Base-by-base conservation (phyloP, 768 basidiomycete genomes). In the Suillus placidus region DNA sequence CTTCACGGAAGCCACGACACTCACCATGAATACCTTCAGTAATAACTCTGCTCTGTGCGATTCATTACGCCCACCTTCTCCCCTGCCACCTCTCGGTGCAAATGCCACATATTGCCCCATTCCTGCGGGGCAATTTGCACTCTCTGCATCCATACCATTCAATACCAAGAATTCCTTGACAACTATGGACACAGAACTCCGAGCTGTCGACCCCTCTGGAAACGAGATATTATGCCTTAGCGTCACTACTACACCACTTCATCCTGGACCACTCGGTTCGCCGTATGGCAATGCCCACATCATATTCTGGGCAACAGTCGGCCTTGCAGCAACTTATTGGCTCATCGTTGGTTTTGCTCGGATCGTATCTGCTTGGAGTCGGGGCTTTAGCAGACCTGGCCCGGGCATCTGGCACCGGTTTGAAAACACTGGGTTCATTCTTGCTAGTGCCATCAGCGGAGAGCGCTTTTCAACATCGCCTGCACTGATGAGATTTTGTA, bases 361-460 rank as follows among this genome's bases (percentile, higher is more conserved):
- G 51, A 83, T 95, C 34, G 84, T 87, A 16, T 92, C 95, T 10
- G 95, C 96, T 0, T 95, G 93, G 93, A 84, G 88, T 40, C 83
- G 94, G 67, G 91, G 91, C 42, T 78, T 84, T 16, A 74, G 65
- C 61, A 80, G 89, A 72, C 82, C 85, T 37, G 86, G 86, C 49
- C 79, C 83, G 40, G 86, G 90, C 35, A 65, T 90, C 62, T 88
- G 92, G 89, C 78, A 87, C 54, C 84, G 89, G 72, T 82, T 92
- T 16, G 90, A 95, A 72, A 92, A 92, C 77, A 88, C 87, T 9
- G 93, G 95, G 7, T 94, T 94, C 70, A 90, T 98, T 71, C 79
- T 97, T 47, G 92, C 94, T 23, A 96, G 95, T 78, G 94, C 95
- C 0, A 87, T 97, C 70, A 95, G 95, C 63, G 97, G 97, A 6